Percentiles rank a stretch among this genome's conserved stretches.
phyloP scores from a whole-genome alignment of 2,329 filamentous ascomycete species.

The Massarina eburnea region DNA sequence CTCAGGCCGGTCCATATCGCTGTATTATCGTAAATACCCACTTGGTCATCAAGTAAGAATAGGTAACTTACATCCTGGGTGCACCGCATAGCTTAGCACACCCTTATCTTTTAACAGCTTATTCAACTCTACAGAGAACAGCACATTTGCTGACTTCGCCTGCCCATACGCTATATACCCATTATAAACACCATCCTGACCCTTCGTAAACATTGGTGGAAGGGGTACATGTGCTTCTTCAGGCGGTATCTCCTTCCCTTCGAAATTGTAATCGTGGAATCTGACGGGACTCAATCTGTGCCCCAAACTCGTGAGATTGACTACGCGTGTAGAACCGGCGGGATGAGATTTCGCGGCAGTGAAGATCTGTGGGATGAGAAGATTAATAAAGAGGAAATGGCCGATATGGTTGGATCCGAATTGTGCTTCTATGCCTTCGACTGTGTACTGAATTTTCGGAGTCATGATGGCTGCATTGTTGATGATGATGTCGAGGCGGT shows the following conservation, averaged over 20 bases:
- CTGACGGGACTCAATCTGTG: constrained; percentile 33
- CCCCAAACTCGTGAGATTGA: constrained; percentile 35
- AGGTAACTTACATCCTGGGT: constrained; percentile 33
- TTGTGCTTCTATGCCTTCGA: constrained; percentile 52
- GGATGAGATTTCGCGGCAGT: constrained; percentile 34
- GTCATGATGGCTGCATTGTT: constrained; percentile 49
- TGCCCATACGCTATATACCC: constrained; percentile 35
- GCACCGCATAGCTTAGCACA: constrained; percentile 32
- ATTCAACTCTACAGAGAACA: constrained; percentile 31
- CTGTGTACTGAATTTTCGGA: constrained; percentile 29
- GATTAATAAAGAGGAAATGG: constrained; percentile 49
- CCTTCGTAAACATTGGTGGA: constrained; percentile 19
- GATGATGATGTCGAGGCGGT: constrained; percentile 48
- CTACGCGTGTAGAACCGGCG: constrained; percentile 23
- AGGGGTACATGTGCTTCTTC: constrained; percentile 25
- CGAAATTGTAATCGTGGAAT: constrained; percentile 51
- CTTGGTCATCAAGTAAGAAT: too few relatives aligned
- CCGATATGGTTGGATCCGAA: constrained; percentile 53
- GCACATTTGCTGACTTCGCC: constrained; percentile 33
- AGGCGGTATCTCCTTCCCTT: constrained; percentile 27
- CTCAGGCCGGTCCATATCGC: constrained; percentile 34
- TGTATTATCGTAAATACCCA: constrained; percentile 3
- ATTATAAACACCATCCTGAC: constrained; percentile 23
- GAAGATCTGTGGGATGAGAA: constrained; percentile 45
- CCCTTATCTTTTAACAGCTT: constrained; percentile 20